Base-by-base conservation (phyloP, 2,329 filamentous ascomycete genomes). In the Tolypocladium tropicale region DNA sequence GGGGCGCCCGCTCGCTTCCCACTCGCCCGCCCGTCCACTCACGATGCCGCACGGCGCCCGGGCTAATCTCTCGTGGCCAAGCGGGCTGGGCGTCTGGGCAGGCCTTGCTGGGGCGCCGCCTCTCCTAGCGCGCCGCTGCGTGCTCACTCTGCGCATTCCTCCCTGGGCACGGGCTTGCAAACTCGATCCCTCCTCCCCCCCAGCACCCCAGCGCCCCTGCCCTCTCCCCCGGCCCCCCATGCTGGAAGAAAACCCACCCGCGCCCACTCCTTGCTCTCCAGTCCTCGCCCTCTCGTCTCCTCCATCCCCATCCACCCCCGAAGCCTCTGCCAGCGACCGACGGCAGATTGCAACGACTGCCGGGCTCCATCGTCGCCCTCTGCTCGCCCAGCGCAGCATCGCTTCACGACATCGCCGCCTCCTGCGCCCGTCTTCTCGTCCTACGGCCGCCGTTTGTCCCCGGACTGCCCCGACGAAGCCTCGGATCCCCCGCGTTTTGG, bases 401-500 rank as follows among this genome's bases (percentile, higher is more conserved):
- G 18, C 21, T 21, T n/a, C 10, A 30, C 28, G 16, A 49, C 46
- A 9, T 12, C 18, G 21, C 2, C 39, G 39, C 46, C 46, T 49
- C 16, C 16, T 7, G 46, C 28, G 3, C 11, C 5, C 16, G 25
- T 7, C 7, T 11, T n/a, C 25, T 48, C 25, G 25, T 48, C 46
- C 11, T 32, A 12, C 46, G 28, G 46, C 28, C 33, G 10, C 10
- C 33, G 18, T 18, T 28, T 21, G 54, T 53, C 59, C 58, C 59
- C 59, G 53, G 59, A 60, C 55, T 59, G n/a, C 9, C 23, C 25
- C 52, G 28, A 53, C 41, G 25, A 30, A 48, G 36, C n/a, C 37
- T 18, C 16, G 30, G 32, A 14, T 23, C 59, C 65, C 67, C 67
- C 67, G 66, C 67, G 64, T 65, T n/a, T 64, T 62, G 64, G 66